Evolutionary conservation across 352 stramenopile genomes (phyloP).

Genomic region (Elongisporangium anandrum): DNA sequence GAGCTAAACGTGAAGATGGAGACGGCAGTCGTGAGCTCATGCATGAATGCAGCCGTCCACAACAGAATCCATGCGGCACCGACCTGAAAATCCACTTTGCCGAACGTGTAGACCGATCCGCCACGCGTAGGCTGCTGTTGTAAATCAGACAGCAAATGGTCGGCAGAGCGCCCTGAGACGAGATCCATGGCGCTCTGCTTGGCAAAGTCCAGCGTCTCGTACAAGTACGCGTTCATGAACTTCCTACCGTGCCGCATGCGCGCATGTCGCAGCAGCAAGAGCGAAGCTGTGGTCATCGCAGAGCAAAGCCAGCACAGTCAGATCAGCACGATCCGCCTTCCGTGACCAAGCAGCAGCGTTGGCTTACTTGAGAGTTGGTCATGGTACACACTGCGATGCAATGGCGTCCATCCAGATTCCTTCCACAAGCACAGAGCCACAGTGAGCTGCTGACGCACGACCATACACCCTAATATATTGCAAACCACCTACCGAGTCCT

Average conservation of each 20-base stretch:
- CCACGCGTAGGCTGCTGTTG: constrained; percentile 10
- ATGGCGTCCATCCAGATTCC: constrained; percentile 79
- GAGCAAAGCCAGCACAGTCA: constrained; percentile 8
- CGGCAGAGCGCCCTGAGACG: constrained; percentile 21
- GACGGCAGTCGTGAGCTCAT: not conserved
- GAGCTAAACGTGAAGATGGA: constrained; percentile 26
- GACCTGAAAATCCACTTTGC: constrained; percentile 84
- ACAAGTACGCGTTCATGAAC: constrained; percentile 48
- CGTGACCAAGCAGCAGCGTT: not conserved
- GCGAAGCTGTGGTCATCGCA: constrained; percentile 27
- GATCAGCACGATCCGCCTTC: not conserved
- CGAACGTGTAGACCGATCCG: constrained; percentile 77
- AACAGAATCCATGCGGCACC: not conserved
- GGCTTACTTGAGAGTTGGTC: constrained; percentile 62
- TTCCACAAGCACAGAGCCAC: constrained; percentile 14
- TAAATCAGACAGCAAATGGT: constrained; percentile 9
- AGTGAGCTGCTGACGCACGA: constrained; percentile 9
- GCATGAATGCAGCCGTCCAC: not conserved
- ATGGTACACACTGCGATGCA: constrained; percentile 73
- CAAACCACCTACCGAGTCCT: constrained; percentile 53
- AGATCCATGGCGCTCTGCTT: constrained; percentile 65
- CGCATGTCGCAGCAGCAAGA: constrained; percentile 67
- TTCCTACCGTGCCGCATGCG: constrained; percentile 37
- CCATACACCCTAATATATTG: not conserved
- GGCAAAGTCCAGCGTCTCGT: constrained; percentile 46